Percentiles rank a stretch among this genome's conserved stretches.
Conservation (phyloP, 2,329 filamentous ascomycete species). For the Rhexocercosporidium sp. region DNA sequence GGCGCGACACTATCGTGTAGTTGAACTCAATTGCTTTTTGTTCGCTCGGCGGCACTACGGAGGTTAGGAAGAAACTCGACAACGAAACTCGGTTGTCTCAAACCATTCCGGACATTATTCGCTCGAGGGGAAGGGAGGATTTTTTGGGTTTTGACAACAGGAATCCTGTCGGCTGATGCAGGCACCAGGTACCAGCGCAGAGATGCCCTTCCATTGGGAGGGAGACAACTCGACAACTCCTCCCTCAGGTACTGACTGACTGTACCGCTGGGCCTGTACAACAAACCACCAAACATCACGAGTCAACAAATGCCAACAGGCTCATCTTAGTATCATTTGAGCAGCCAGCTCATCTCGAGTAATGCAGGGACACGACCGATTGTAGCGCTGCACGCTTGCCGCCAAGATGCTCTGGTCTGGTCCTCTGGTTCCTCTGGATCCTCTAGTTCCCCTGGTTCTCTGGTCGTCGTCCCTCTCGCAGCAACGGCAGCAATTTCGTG, state of each 20-base stretch:
- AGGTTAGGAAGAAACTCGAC: too few species aligned
- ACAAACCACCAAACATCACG: neutral
- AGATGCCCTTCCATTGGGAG: too few species aligned
- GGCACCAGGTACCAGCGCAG: neutral
- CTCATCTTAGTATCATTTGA: neutral
- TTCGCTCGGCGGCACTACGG: too few species aligned
- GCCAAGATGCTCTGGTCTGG: neutral
- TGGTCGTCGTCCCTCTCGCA: neutral
- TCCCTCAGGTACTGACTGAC: neutral
- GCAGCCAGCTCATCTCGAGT: neutral
- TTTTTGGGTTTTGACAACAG: neutral
- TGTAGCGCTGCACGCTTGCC: neutral
- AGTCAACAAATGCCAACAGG: neutral
- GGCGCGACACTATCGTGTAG: neutral
- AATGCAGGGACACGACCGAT: constrained; percentile 5
- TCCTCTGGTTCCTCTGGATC: too few species aligned
- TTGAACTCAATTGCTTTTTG: neutral
- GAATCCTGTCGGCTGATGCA: neutral
- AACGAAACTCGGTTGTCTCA: neutral
- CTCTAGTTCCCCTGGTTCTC: too few species aligned
- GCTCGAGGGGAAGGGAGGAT: neutral
- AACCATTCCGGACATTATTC: neutral
- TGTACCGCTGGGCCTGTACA: neutral
- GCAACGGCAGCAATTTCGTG: constrained; percentile 1
- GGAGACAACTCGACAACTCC: too few species aligned